Conservation (phyloP, 257 asterid species). For the Solanum pinnatisectum region DNA sequence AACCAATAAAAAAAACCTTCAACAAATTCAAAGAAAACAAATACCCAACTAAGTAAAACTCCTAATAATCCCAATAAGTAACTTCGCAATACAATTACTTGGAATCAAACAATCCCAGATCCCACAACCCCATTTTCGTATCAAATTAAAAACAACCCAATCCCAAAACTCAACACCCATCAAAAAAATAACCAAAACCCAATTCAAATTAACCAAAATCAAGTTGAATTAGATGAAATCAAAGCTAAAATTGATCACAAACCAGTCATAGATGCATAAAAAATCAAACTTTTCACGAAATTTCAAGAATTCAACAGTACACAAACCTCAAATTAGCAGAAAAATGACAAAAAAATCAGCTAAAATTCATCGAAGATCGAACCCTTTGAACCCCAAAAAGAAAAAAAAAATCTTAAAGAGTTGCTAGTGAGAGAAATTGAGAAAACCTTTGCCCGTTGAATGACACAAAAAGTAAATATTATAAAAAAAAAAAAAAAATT, state of each 20-base stretch:
- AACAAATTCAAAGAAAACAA: constrained; percentile 1
- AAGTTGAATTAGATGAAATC: neutral
- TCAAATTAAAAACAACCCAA: constrained; percentile 13
- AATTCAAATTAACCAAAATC: neutral
- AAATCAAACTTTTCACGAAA: neutral
- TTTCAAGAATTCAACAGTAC: constrained; percentile 9
- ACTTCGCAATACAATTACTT: neutral
- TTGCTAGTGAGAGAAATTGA: constrained; percentile 31
- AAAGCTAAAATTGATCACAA: neutral
- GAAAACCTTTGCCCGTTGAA: constrained; percentile 78
- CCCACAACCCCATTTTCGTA: constrained; percentile 21
- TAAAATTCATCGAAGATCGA: constrained; percentile 14
- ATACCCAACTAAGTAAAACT: constrained; percentile 3
- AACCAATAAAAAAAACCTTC: neutral
- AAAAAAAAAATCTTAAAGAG: constrained; percentile 4
- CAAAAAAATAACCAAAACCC: neutral
- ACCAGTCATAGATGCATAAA: neutral
- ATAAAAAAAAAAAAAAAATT: neutral
- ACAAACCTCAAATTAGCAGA: neutral
- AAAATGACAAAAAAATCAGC: constrained; percentile 16
- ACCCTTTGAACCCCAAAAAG: constrained; percentile 12
- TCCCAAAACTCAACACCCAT: neutral
- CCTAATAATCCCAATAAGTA: constrained; percentile 3
- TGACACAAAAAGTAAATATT: constrained; percentile 18
- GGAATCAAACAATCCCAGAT: constrained; percentile 38